Conservation (phyloP, 2,329 filamentous ascomycete species). For the Gliomastix tumulicola region DNA sequence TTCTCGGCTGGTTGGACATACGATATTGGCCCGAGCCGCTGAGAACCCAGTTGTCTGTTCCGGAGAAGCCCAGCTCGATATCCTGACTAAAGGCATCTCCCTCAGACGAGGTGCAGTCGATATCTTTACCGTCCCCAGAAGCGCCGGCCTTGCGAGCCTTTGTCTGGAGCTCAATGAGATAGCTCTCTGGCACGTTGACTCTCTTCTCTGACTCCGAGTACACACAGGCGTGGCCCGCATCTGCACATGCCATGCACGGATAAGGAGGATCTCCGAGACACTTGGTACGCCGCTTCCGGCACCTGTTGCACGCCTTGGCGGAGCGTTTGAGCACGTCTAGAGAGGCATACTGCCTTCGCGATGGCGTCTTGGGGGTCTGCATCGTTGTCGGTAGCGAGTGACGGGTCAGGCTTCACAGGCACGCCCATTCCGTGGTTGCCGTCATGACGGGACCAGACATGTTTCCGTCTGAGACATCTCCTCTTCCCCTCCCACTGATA, state of each 20-base stretch:
- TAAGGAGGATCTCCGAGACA: conserved; percentile 2
- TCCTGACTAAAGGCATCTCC: too few relatives aligned
- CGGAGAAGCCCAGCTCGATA: not conserved
- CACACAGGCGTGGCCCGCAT: conserved; percentile 1
- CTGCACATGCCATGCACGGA: conserved; percentile 3
- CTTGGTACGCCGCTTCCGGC: conserved; percentile 3
- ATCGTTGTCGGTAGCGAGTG: too few relatives aligned
- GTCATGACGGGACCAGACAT: too few relatives aligned
- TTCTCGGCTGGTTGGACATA: not conserved
- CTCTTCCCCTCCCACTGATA: too few relatives aligned
- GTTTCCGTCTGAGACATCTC: too few relatives aligned
- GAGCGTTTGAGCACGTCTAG: conserved; percentile 2
- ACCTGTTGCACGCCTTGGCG: conserved; percentile 3
- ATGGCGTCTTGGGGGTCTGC: too few relatives aligned
- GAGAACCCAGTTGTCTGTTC: not conserved
- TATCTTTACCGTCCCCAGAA: too few relatives aligned
- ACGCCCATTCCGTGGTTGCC: too few relatives aligned
- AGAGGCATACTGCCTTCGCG: too few relatives aligned
- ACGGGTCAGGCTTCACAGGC: too few relatives aligned
- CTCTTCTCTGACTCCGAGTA: conserved; percentile 5
- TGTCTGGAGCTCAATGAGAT: not conserved
- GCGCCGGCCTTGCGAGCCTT: too few relatives aligned
- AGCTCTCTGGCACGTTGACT: conserved; percentile 2
- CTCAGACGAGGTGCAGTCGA: too few relatives aligned
- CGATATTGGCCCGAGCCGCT: not conserved